These are phyloP conservation scores for Pyrenochaeta sp. DNA, from an alignment of 2,329 filamentous ascomycete genomes.

Conservation along the genomic window DNA sequence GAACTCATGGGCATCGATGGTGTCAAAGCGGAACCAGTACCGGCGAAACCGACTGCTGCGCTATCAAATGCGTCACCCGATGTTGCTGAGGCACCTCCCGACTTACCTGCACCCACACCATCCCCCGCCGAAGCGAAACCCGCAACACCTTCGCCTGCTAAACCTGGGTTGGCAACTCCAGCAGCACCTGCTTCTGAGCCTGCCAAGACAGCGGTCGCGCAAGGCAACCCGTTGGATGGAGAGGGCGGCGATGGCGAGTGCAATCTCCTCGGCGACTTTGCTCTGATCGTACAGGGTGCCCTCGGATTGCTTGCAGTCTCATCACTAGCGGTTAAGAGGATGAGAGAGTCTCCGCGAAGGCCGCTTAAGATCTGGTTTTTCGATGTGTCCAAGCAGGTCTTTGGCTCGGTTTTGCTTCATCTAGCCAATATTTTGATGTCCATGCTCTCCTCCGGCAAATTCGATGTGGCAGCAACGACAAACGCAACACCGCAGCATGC, in stretches of 20 bases:
- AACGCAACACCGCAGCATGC: conserved; percentile 36
- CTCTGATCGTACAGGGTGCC: conserved; percentile 86
- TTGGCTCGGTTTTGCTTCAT: conserved; percentile 90
- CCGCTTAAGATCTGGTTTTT: conserved; percentile 98
- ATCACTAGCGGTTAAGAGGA: conserved; percentile 91
- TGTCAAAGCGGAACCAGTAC: conserved; percentile 33
- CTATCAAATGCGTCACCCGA: conserved; percentile 12
- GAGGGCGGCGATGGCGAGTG: conserved; percentile 75
- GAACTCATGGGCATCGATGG: conserved; percentile 84
- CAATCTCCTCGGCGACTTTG: conserved; percentile 86
- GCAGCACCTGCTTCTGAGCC: conserved; percentile 21
- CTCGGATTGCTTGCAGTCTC: conserved; percentile 84
- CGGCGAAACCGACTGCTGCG: conserved; percentile 8
- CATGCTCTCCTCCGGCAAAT: conserved; percentile 88
- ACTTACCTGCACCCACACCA: conserved; percentile 10
- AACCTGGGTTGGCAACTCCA: conserved; percentile 17
- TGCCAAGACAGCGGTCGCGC: conserved; percentile 22
- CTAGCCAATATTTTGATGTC: conserved; percentile 95
- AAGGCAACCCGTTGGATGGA: conserved; percentile 46
- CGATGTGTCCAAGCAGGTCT: conserved; percentile 95
- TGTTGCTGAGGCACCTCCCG: conserved; percentile 18
- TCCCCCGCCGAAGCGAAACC: conserved; percentile 2
- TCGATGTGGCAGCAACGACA: conserved; percentile 67
- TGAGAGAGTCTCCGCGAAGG: conserved; percentile 88
- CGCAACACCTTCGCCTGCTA: conserved; percentile 19